Percentiles rank a stretch among this genome's conserved stretches.
Conservation (phyloP, 177 flowering plant genomes). For the Vitis hybrid region DNA sequence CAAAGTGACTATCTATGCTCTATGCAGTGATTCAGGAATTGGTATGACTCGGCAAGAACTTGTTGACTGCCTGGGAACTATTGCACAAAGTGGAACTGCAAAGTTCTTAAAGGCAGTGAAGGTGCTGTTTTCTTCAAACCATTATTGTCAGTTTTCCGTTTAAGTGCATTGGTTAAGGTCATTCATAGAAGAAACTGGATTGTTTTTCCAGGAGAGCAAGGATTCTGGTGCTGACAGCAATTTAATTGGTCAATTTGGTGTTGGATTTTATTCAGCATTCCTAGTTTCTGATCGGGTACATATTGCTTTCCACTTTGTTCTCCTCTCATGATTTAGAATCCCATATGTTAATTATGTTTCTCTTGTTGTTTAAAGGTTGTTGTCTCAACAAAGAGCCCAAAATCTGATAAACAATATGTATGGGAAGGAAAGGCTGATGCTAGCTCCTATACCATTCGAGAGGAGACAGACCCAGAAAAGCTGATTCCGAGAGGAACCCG, state of each 20-base stretch:
- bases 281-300: slow-evolving; percentile 83
- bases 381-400: slow-evolving; percentile 93
- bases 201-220: slow-evolving; percentile 82
- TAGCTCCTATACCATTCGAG: slow-evolving; percentile 81
- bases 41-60: slow-evolving; percentile 96
- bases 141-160: neutral
- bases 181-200: neutral
- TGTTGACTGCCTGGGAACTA: slow-evolving; percentile 97
- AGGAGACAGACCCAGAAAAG: slow-evolving; percentile 89
- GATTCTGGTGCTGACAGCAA: slow-evolving; percentile 87
- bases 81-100: slow-evolving; percentile 99
- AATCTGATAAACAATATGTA: slow-evolving; percentile 93
- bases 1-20: neutral
- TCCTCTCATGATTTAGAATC: neutral
- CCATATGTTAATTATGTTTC: neutral
- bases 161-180: neutral
- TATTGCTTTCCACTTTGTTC: neutral
- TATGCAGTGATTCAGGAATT: slow-evolving; percentile 84
- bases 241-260: slow-evolving; percentile 99
- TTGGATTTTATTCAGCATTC: slow-evolving; percentile 96
- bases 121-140: slow-evolving; percentile 34
- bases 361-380: slow-evolving; percentile 54
- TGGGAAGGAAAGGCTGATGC: slow-evolving; percentile 98
- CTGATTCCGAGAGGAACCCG: slow-evolving; percentile 93
- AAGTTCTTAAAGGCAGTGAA: slow-evolving; percentile 85